Evolutionary conservation across 148 eudicot genomes (phyloP).

Genomic region (Vaccinium vitisidaea): DNA sequence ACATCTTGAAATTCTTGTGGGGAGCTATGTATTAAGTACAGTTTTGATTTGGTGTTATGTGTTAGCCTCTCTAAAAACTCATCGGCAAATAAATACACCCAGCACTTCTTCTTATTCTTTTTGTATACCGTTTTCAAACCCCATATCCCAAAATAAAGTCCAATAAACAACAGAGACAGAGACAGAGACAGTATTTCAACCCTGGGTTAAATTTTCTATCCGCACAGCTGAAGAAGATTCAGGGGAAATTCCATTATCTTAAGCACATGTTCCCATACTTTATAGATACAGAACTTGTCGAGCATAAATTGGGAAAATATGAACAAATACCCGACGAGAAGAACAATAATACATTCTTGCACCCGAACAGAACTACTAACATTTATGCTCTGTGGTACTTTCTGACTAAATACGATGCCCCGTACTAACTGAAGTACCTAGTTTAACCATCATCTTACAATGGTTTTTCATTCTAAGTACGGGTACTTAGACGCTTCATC

Average conservation of each 20-base stretch:
- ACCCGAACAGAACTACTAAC: neutral
- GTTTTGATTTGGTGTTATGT: neutral
- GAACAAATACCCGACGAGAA: neutral
- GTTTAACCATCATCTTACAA: neutral
- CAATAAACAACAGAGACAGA: too few species aligned
- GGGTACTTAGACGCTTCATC: slow-evolving; percentile 70
- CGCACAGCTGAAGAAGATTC: neutral
- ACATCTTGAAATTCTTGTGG: neutral
- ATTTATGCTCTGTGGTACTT: neutral
- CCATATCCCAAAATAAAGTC: neutral
- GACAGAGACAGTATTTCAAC: neutral
- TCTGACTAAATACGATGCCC: neutral
- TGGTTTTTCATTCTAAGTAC: neutral
- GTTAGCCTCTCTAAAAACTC: neutral
- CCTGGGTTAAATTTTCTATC: neutral
- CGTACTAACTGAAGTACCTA: neutral
- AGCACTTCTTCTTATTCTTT: neutral
- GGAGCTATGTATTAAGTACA: too few species aligned
- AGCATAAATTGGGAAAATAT: neutral
- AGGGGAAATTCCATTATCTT: neutral
- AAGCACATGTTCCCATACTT: neutral
- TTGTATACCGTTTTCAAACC: neutral
- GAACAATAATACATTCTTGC: neutral
- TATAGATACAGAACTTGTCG: neutral
- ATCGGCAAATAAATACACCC: too few species aligned